Conservation (phyloP, 2,329 filamentous ascomycete species). For the Dothideomycetidae sp. region DNA sequence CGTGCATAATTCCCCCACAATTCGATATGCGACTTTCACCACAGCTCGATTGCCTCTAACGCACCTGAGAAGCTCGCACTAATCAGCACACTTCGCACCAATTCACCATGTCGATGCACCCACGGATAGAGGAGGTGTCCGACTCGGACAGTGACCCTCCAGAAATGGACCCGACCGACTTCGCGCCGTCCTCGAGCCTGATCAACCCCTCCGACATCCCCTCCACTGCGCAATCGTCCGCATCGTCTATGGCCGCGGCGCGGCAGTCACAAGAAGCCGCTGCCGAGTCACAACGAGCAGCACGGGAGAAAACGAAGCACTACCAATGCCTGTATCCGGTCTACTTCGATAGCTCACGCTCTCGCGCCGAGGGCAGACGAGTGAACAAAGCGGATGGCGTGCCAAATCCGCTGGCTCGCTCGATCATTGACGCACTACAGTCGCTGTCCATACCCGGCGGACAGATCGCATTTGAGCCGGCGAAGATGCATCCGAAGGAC, state of each 20-base stretch:
- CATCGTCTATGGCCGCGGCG: slow-evolving; percentile 15
- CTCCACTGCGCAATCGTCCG: slow-evolving; percentile 18
- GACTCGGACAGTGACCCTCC: slow-evolving; percentile 67
- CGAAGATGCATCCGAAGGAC: slow-evolving; percentile 88
- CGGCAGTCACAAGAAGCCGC: slow-evolving; percentile 19
- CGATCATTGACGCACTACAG: slow-evolving; percentile 76
- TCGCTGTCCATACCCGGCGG: slow-evolving; percentile 42
- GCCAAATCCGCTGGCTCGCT: slow-evolving; percentile 69
- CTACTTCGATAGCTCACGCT: slow-evolving; percentile 74
- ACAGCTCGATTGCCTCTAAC: too few species aligned
- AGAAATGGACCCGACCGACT: slow-evolving; percentile 57
- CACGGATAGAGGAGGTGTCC: slow-evolving; percentile 82
- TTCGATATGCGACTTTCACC: too few species aligned
- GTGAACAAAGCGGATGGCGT: slow-evolving; percentile 62
- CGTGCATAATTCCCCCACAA: too few species aligned
- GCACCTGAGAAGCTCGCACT: too few species aligned
- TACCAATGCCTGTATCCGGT: slow-evolving; percentile 88
- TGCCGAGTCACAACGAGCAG: slow-evolving; percentile 26
- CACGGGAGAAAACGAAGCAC: slow-evolving; percentile 48
- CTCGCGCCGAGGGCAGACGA: slow-evolving; percentile 66
- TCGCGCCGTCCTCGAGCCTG: slow-evolving; percentile 19
- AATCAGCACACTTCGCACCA: too few species aligned
- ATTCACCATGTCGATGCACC: slow-evolving; percentile 73
- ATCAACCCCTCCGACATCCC: slow-evolving; percentile 14
- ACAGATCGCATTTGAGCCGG: slow-evolving; percentile 70